Conservation (phyloP, 805 yeast genomes). For the Myxozyma kluyveri region DNA sequence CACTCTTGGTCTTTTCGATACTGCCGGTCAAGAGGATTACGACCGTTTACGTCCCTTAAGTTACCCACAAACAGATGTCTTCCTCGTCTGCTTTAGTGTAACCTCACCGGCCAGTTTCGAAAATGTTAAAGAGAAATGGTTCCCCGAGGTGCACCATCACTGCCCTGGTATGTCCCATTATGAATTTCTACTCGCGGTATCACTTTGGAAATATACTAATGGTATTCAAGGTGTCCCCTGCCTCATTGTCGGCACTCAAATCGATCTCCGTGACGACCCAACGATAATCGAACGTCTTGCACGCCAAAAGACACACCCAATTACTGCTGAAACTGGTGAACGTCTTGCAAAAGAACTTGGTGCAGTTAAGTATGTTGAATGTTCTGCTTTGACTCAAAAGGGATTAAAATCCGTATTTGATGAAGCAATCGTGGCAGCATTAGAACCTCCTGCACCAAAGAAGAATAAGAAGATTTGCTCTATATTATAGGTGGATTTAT, state of each 20-base stretch:
- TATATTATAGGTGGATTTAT: conserved; percentile 9
- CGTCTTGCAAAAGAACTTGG: conserved; percentile 88
- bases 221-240: conserved; percentile 74
- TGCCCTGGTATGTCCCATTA: conserved; percentile 54
- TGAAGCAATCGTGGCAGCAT: conserved; percentile 96
- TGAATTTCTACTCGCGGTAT: background rate
- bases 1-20: conserved; percentile 94
- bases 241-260: conserved; percentile 93
- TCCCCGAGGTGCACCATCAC: conserved; percentile 96
- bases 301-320: conserved; percentile 86
- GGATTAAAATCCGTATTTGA: conserved; percentile 98
- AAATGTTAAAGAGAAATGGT: conserved; percentile 97
- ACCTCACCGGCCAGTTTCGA: conserved; percentile 97
- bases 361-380: conserved; percentile 95
- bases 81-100: conserved; percentile 91
- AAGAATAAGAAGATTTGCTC: conserved; percentile 51
- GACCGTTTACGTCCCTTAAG: conserved; percentile 95
- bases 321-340: conserved; percentile 83
- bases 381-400: conserved; percentile 95
- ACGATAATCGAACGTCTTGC: conserved; percentile 84
- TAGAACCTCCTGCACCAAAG: conserved; percentile 92
- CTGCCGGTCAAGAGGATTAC: conserved; percentile 99
- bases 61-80: conserved; percentile 96
- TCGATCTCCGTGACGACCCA: conserved; percentile 91
- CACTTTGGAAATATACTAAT: background rate